Evolutionary conservation across 768 basidiomycete genomes (phyloP).

Genomic region (Tulasnella sp.): DNA sequence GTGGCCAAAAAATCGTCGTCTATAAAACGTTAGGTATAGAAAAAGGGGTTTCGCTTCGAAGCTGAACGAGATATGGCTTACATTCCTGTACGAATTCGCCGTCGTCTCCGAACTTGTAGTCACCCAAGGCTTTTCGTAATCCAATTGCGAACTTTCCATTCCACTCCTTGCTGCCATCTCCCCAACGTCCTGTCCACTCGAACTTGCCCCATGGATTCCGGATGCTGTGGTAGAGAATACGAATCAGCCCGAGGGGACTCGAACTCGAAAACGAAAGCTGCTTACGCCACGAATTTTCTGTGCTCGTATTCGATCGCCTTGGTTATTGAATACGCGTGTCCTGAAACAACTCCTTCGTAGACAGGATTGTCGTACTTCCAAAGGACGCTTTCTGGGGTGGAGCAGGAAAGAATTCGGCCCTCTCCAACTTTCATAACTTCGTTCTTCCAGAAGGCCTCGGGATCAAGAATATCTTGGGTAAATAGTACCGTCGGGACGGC

Average conservation of each 20-base stretch:
- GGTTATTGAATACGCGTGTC: conserved; percentile 50
- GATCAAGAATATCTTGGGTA: conserved; percentile 49
- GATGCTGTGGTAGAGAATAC: conserved; percentile 43
- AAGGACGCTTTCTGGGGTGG: conserved; percentile 37
- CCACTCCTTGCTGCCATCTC: conserved; percentile 26
- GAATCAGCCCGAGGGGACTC: not conserved
- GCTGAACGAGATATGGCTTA: not conserved
- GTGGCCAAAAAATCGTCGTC: conserved; percentile 35
- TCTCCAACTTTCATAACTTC: conserved; percentile 51
- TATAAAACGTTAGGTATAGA: not conserved
- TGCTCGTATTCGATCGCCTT: conserved; percentile 46
- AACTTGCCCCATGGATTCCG: conserved; percentile 53
- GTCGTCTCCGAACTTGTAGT: conserved; percentile 28
- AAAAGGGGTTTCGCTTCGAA: not conserved
- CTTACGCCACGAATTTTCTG: conserved; percentile 46
- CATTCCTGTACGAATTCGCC: conserved; percentile 26
- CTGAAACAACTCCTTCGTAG: conserved; percentile 28
- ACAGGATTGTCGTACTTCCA: conserved; percentile 47
- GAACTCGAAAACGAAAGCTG: not conserved
- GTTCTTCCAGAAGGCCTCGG: conserved; percentile 52
- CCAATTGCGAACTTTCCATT: not conserved
- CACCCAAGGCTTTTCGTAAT: conserved; percentile 26
- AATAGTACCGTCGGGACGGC: conserved; percentile 19
- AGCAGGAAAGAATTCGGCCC: conserved; percentile 54
- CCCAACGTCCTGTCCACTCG: conserved; percentile 28